phyloP scores from a whole-genome alignment of 208 protist genomes.

The Leishmania guyanensis region DNA sequence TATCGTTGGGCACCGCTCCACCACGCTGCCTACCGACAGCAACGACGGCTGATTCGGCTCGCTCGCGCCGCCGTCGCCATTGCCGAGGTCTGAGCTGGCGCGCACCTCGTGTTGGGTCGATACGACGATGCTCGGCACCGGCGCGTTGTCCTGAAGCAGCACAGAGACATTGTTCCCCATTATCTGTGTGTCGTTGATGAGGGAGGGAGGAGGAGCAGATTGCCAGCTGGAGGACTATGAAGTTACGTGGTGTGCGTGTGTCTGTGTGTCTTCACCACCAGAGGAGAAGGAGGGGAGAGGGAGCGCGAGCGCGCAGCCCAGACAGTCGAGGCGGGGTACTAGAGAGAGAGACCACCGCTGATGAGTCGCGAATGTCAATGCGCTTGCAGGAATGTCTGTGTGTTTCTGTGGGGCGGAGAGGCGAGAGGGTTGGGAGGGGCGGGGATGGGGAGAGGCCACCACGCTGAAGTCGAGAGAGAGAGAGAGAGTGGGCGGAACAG shows the following conservation, averaged over 20 bases:
- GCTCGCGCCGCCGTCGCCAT: neutral
- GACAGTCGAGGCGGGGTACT: neutral
- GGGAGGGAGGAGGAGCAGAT: neutral
- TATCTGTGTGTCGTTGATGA: neutral
- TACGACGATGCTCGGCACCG: conserved; percentile 21
- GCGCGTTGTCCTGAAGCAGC: conserved; percentile 14
- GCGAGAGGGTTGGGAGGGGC: neutral
- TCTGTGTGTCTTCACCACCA: neutral
- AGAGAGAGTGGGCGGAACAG: neutral
- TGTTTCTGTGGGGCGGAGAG: neutral
- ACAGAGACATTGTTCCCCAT: conserved; percentile 31
- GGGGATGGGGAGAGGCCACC: neutral
- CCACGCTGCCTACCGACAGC: neutral
- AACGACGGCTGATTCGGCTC: neutral
- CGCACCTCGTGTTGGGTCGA: conserved; percentile 6
- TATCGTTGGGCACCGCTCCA: conserved; percentile 23
- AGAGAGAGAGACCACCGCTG: neutral
- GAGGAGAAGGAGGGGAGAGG: neutral
- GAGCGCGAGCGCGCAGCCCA: neutral
- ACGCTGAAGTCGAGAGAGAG: neutral
- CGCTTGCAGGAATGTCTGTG: neutral
- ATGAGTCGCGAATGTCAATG: conserved; percentile 2
- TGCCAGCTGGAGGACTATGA: neutral
- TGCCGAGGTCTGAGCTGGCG: neutral
- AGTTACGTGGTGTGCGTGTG: neutral